Conservation (phyloP, 768 basidiomycete species). For the Rhodotorula paludigena region DNA sequence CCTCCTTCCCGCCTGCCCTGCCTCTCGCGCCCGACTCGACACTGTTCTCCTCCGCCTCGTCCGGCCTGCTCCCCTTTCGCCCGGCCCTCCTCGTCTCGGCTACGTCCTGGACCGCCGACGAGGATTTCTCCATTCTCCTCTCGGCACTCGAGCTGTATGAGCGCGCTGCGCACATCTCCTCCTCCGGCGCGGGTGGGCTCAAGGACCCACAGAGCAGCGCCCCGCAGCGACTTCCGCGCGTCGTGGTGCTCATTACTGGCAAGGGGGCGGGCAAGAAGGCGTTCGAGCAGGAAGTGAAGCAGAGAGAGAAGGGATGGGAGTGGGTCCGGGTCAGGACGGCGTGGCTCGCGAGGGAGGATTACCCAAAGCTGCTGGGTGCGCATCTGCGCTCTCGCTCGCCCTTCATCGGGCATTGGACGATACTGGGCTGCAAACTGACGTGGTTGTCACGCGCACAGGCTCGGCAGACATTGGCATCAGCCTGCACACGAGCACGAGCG, state of each 20-base stretch:
- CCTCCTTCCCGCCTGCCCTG: conserved; percentile 55
- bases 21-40: conserved; percentile 59
- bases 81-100: conserved; percentile 84
- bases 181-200: conserved; percentile 19
- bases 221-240: conserved; percentile 56
- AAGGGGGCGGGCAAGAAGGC: conserved; percentile 70
- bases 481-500: conserved; percentile 83
- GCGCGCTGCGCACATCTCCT: conserved; percentile 49
- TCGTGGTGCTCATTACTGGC: conserved; percentile 82
- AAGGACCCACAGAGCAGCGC: conserved; percentile 13
- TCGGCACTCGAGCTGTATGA: conserved; percentile 71
- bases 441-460: conserved; percentile 55
- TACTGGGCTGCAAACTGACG: not conserved
- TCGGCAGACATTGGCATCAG: conserved; percentile 88
- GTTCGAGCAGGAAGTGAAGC: conserved; percentile 70
- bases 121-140: conserved; percentile 82
- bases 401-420: not conserved
- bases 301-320: conserved; percentile 57
- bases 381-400: not conserved
- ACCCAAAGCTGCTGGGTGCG: conserved; percentile 73
- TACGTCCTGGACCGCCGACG: conserved; percentile 96
- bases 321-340: conserved; percentile 72
- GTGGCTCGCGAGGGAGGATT: conserved; percentile 87
- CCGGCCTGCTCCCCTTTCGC: conserved; percentile 46
- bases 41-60: conserved; percentile 45